phyloP scores from a whole-genome alignment of 176 grass and related monocot species.

The Elaeis guineensis region DNA sequence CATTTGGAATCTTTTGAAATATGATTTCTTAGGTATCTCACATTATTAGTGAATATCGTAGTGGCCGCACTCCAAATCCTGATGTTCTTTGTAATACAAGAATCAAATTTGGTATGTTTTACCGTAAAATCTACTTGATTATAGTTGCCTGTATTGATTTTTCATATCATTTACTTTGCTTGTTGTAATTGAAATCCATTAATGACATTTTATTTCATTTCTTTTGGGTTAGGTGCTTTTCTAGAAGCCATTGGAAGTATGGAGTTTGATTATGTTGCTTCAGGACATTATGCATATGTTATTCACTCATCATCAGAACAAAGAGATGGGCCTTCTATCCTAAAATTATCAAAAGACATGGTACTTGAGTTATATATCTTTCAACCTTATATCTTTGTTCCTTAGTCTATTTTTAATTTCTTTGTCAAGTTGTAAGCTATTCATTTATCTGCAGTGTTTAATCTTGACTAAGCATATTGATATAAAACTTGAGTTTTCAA shows the following conservation, averaged over 20 bases:
- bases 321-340: slow-evolving; percentile 28
- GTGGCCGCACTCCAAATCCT: slow-evolving; percentile 77
- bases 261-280: slow-evolving; percentile 91
- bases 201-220: not conserved
- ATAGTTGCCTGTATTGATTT: too few relatives aligned
- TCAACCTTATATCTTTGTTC: not conserved
- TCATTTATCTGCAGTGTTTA: slow-evolving; percentile 1
- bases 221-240: slow-evolving; percentile 61
- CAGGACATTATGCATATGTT: slow-evolving; percentile 91
- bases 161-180: too few relatives aligned
- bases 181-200: too few relatives aligned
- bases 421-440: slow-evolving; percentile 6
- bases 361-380: slow-evolving; percentile 10
- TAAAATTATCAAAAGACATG: slow-evolving; percentile 77
- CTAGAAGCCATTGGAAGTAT: slow-evolving; percentile 66
- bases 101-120: slow-evolving; percentile 80
- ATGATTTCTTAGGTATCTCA: slow-evolving; percentile 62
- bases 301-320: slow-evolving; percentile 39
- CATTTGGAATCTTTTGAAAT: slow-evolving; percentile 7
- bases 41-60: slow-evolving; percentile 84
- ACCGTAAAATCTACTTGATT: too few relatives aligned
- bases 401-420: slow-evolving; percentile 1
- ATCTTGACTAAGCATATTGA: too few relatives aligned
- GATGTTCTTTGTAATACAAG: slow-evolving; percentile 98
- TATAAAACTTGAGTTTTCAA: too few relatives aligned